phyloP scores from a whole-genome alignment of 202 grass and related monocot species.

The Cymbopogon flexuosus region DNA sequence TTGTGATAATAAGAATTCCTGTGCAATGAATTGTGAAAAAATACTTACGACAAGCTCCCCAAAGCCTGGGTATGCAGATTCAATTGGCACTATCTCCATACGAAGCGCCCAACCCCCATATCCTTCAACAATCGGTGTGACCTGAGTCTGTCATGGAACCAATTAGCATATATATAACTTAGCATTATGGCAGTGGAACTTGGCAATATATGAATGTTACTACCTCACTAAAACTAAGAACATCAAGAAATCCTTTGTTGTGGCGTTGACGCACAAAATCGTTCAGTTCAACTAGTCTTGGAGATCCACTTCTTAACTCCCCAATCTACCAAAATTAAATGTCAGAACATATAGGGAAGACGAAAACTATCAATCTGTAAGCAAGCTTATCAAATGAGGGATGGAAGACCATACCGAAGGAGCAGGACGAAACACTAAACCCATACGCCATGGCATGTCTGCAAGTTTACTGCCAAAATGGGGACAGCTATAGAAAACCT shows the following conservation, averaged over 20 bases:
- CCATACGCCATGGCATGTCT: constrained; percentile 99
- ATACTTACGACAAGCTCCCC: constrained; percentile 85
- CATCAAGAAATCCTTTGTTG: constrained; percentile 67
- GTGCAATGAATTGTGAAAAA: neutral
- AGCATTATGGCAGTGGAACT: neutral
- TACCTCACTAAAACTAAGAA: constrained; percentile 98
- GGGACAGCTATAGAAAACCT: constrained; percentile 97
- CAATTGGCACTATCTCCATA: constrained; percentile 90
- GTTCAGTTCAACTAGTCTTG: constrained; percentile 80
- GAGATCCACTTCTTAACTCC: constrained; percentile 87
- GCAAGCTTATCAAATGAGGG: constrained; percentile 20
- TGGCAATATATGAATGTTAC: neutral
- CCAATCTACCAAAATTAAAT: constrained; percentile 56
- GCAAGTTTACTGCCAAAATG: constrained; percentile 99
- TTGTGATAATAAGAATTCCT: neutral
- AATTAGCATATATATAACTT: constrained; percentile 28
- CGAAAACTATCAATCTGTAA: constrained; percentile 1
- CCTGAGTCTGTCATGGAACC: constrained; percentile 58
- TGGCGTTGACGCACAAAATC: constrained; percentile 71
- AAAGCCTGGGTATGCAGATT: constrained; percentile 95
- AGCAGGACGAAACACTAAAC: constrained; percentile 85
- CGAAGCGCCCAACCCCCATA: constrained; percentile 95
- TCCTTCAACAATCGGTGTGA: constrained; percentile 97
- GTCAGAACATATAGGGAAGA: constrained; percentile 18
- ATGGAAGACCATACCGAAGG: constrained; percentile 60